Conservation (phyloP, 1,139 yeast species). For the Meyerozyma elateridarum region DNA sequence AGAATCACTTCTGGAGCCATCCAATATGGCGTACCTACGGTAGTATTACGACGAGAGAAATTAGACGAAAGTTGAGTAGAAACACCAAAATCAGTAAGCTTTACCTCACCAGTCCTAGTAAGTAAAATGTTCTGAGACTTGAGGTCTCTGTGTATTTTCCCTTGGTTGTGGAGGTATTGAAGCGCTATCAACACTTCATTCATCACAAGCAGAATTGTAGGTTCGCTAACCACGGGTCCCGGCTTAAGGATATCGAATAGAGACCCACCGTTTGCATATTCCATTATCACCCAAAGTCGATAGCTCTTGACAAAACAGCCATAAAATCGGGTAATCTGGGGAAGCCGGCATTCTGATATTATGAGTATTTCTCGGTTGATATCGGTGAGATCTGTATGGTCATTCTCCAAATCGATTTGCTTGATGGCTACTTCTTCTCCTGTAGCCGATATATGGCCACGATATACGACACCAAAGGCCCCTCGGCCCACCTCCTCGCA, state of each 20-base stretch:
- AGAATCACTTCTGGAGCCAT: constrained; percentile 97
- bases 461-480: constrained; percentile 82
- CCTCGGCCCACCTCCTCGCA: constrained; percentile 83
- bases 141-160: constrained; percentile 82
- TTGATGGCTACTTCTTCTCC: constrained; percentile 57
- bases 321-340: constrained; percentile 67
- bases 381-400: constrained; percentile 71
- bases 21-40: constrained; percentile 98
- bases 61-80: constrained; percentile 82
- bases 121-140: constrained; percentile 80
- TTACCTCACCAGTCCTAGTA: constrained; percentile 70
- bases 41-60: constrained; percentile 75
- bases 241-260: constrained; percentile 62
- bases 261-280: constrained; percentile 80
- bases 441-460: constrained; percentile 55
- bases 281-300: constrained; percentile 85
- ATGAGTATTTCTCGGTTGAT: constrained; percentile 77
- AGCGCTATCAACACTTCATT: constrained; percentile 64
- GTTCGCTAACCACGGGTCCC: constrained; percentile 48
- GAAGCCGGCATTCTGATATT: constrained; percentile 65
- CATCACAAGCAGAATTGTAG: constrained; percentile 51
- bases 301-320: constrained; percentile 80
- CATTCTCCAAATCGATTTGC: constrained; percentile 75
- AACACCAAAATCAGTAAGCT: constrained; percentile 94
- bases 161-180: constrained; percentile 66